Conservation (phyloP, 495 filamentous ascomycete genomes). For the Trichoderma reesei region DNA sequence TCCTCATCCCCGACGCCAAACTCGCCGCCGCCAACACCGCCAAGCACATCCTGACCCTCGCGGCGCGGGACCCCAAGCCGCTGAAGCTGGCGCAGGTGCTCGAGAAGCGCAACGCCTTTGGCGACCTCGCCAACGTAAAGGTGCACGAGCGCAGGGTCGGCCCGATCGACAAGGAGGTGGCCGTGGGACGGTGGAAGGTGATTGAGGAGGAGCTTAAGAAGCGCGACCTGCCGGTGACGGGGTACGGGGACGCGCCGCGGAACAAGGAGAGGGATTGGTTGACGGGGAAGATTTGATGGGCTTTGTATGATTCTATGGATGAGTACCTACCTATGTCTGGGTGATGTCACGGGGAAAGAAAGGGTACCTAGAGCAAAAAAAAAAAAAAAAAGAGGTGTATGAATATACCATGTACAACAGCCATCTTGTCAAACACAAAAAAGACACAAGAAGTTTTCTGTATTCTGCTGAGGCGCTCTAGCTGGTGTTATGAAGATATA, state of each 20-base stretch:
- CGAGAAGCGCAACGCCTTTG: constrained; percentile 31
- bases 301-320: not conserved
- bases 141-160: constrained; percentile 51
- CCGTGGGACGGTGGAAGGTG: constrained; percentile 74
- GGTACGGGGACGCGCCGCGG: constrained; percentile 12
- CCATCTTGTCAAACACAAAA: not conserved
- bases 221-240: constrained; percentile 44
- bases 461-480: too few relatives aligned
- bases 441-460: not conserved
- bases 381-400: not conserved
- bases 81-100: constrained; percentile 40
- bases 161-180: constrained; percentile 59
- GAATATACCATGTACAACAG: constrained; percentile 9
- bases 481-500: too few relatives aligned
- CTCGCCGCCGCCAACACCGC: constrained; percentile 46
- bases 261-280: constrained; percentile 11
- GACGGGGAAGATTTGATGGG: not conserved
- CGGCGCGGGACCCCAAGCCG: constrained; percentile 50
- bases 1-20: constrained; percentile 57
- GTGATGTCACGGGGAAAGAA: not conserved
- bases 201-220: constrained; percentile 63
- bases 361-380: not conserved
- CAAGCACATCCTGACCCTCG: constrained; percentile 40
- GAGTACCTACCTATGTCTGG: not conserved
- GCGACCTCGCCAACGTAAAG: constrained; percentile 57